These are phyloP conservation scores for Arthrocladium fulminans DNA, from an alignment of 2,329 filamentous ascomycete genomes.

Conservation along the genomic window DNA sequence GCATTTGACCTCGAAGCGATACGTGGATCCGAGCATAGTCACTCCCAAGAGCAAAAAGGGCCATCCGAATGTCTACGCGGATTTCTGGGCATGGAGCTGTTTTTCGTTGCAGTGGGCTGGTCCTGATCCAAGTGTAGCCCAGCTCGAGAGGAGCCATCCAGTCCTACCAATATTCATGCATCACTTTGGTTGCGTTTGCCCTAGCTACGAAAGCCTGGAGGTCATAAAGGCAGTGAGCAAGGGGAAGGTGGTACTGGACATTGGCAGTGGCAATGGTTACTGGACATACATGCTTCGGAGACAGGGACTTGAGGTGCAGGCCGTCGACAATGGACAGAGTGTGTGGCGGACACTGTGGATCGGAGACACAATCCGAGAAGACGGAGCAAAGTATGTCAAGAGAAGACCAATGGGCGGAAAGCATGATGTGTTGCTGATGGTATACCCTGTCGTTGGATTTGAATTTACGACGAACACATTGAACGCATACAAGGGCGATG, in stretches of 20 bases:
- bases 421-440: constrained; percentile 56
- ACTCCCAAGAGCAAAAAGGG: constrained; percentile 32
- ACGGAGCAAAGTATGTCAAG: constrained; percentile 53
- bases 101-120: constrained; percentile 58
- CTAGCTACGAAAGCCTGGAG: constrained; percentile 60
- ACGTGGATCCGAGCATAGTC: constrained; percentile 28
- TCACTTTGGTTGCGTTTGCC: constrained; percentile 66
- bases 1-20: constrained; percentile 49
- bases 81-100: constrained; percentile 59
- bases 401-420: constrained; percentile 38
- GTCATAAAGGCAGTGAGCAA: no score
- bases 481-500: constrained; percentile 53
- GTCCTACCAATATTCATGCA: constrained; percentile 66
- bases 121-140: constrained; percentile 42
- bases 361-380: constrained; percentile 52
- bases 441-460: constrained; percentile 62
- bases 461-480: constrained; percentile 58
- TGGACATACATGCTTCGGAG: constrained; percentile 63
- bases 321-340: constrained; percentile 60
- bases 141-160: constrained; percentile 53
- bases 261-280: constrained; percentile 66
- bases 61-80: constrained; percentile 56
- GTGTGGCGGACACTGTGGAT: constrained; percentile 64
- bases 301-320: constrained; percentile 46
- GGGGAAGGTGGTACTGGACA: constrained; percentile 50